These are phyloP conservation scores for Tricholoma saponaceum DNA, from an alignment of 768 basidiomycete species.

Conservation along the genomic window DNA sequence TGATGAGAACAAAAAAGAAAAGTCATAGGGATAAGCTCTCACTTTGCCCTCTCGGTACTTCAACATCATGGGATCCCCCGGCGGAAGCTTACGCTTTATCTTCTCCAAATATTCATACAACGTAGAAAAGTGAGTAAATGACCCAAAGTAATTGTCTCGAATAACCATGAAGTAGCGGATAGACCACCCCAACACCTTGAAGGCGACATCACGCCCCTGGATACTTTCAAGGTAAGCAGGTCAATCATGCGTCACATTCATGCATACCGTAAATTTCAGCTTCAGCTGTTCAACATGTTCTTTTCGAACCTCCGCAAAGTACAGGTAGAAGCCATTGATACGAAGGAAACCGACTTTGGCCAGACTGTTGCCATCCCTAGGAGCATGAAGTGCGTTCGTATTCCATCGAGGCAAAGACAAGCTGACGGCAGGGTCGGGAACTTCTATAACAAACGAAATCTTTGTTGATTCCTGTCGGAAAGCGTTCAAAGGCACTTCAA, in stretches of 20 bases:
- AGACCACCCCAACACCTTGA: constrained; percentile 82
- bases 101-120: constrained; percentile 81
- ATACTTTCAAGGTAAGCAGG: not conserved
- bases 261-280: constrained; percentile 57
- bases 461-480: constrained; percentile 69
- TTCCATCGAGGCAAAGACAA: constrained; percentile 88
- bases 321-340: constrained; percentile 70
- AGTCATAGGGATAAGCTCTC: constrained; percentile 11
- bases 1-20: not conserved
- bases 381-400: constrained; percentile 68
- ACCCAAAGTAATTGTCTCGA: constrained; percentile 91
- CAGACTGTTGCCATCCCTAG: constrained; percentile 55
- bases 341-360: constrained; percentile 53
- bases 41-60: constrained; percentile 84
- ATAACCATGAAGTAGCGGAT: constrained; percentile 85
- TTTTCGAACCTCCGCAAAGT: constrained; percentile 59
- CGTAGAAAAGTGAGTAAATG: constrained; percentile 90
- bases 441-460: constrained; percentile 61
- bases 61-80: constrained; percentile 77
- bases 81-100: constrained; percentile 47
- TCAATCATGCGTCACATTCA: not conserved
- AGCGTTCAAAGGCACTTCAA: constrained; percentile 61
- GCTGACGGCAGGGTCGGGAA: constrained; percentile 50
- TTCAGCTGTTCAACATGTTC: constrained; percentile 78
- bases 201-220: constrained; percentile 53